phyloP scores from a whole-genome alignment of 2,329 filamentous ascomycete species.

The Trichoderma gracile region DNA sequence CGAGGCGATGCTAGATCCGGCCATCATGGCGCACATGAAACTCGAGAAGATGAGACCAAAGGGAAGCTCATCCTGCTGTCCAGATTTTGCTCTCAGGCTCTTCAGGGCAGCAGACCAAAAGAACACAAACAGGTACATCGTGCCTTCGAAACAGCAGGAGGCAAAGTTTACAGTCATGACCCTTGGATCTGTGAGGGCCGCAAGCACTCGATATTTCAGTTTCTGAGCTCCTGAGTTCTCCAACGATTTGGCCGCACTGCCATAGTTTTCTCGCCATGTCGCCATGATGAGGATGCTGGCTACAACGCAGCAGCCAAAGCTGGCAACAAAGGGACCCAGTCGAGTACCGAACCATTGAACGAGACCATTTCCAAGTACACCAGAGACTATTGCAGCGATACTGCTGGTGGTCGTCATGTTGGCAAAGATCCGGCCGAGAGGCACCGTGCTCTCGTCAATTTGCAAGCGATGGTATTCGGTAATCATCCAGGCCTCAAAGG shows the following conservation, averaged over 20 bases:
- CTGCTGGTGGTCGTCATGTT: constrained; percentile 55
- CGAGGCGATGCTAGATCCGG: constrained; percentile 46
- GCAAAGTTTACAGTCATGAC: constrained; percentile 54
- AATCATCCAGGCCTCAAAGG: constrained; percentile 63
- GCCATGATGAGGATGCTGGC: constrained; percentile 47
- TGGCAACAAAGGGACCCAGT: constrained; percentile 55
- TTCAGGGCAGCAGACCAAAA: constrained; percentile 61
- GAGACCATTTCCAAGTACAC: constrained; percentile 54
- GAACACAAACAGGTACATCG: constrained; percentile 64
- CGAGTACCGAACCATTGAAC: constrained; percentile 50
- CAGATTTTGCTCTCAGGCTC: constrained; percentile 39
- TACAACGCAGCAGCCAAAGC: constrained; percentile 42
- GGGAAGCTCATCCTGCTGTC: constrained; percentile 35
- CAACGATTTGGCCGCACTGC: constrained; percentile 11
- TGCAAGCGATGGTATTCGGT: constrained; percentile 54
- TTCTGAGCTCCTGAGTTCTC: neutral
- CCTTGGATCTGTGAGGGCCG: constrained; percentile 29
- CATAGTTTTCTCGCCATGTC: constrained; percentile 37
- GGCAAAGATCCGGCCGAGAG: constrained; percentile 54
- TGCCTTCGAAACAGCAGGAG: constrained; percentile 60
- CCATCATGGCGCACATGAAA: constrained; percentile 60
- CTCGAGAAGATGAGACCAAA: constrained; percentile 57
- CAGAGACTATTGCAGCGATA: constrained; percentile 55
- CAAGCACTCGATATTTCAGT: neutral
- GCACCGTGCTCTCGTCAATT: constrained; percentile 43